A percentile compares a stretch with the other conserved stretches of the same genome.
These are phyloP conservation scores for Fusarium papillatum DNA, from an alignment of 2,329 filamentous ascomycete genomes.

Conservation along the genomic window DNA sequence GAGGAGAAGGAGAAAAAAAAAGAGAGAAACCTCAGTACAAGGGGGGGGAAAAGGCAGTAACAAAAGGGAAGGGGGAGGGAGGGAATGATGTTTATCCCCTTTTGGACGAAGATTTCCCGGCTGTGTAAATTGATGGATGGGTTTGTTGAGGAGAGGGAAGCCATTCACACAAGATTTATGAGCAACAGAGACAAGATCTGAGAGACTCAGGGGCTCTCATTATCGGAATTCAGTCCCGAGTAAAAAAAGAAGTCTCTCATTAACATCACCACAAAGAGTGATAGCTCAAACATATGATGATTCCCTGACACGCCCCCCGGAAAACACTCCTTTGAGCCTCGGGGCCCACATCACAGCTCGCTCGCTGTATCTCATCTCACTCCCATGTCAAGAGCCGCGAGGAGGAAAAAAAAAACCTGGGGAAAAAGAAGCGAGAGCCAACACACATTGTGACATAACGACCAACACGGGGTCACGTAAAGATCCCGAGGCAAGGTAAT, in stretches of 20 bases:
- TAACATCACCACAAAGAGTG: not conserved
- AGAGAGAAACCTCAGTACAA: slow-evolving; percentile 13
- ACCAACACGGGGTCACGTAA: not conserved
- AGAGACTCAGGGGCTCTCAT: not conserved
- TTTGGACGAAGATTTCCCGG: not conserved
- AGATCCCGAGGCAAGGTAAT: not conserved
- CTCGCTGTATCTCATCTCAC: not conserved
- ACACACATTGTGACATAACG: not conserved
- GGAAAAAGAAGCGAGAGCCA: slow-evolving; percentile 1
- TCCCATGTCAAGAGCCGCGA: not conserved
- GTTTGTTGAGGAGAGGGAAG: not conserved
- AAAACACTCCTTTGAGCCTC: not conserved
- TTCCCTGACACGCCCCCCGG: not conserved
- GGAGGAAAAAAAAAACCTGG: slow-evolving; percentile 8
- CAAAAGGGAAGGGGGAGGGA: not conserved
- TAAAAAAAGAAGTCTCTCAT: not conserved
- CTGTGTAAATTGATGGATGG: not conserved
- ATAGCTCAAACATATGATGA: not conserved
- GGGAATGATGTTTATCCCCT: not conserved
- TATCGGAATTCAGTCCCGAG: not conserved
- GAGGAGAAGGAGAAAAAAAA: too few relatives aligned
- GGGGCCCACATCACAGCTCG: not conserved
- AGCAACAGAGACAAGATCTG: not conserved
- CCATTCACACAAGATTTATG: not conserved
- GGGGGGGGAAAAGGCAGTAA: not conserved